phyloP scores from a whole-genome alignment of 139 green algal genomes.

The Coelastrella sp. region DNA sequence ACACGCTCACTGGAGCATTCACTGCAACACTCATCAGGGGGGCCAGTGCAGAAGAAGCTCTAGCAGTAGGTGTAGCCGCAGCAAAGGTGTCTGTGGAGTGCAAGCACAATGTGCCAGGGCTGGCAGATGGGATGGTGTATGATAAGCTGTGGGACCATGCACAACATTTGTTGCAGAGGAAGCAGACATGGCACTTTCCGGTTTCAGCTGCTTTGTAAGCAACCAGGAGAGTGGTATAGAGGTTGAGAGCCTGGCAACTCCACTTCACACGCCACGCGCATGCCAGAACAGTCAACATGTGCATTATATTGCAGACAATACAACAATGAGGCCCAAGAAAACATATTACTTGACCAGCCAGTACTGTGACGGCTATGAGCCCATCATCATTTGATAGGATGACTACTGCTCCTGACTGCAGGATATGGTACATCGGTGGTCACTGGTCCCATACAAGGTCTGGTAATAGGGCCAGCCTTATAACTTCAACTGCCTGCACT shows the following conservation, averaged over 20 bases:
- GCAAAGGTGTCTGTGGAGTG: constrained; percentile 48
- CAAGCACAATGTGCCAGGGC: neutral
- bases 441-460: too few relatives aligned
- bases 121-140: constrained; percentile 46
- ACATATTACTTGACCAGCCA: too few relatives aligned
- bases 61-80: neutral
- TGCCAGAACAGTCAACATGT: neutral
- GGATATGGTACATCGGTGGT: neutral
- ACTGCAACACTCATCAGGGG: neutral
- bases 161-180: neutral
- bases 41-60: neutral
- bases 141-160: constrained; percentile 42
- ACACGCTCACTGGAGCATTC: neutral
- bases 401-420: neutral
- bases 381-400: neutral
- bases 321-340: too few relatives aligned
- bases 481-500: too few relatives aligned
- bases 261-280: neutral
- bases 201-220: neutral
- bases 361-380: too few relatives aligned
- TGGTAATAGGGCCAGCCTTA: too few relatives aligned
- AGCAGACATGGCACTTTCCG: constrained; percentile 23
- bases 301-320: too few relatives aligned
- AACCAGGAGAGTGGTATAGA: neutral
- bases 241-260: neutral